Evolutionary conservation across 2,329 filamentous ascomycete genomes (phyloP), one percentile per base, ranked within the genome.

Genomic region (Mycocentrospora acerina): DNA sequence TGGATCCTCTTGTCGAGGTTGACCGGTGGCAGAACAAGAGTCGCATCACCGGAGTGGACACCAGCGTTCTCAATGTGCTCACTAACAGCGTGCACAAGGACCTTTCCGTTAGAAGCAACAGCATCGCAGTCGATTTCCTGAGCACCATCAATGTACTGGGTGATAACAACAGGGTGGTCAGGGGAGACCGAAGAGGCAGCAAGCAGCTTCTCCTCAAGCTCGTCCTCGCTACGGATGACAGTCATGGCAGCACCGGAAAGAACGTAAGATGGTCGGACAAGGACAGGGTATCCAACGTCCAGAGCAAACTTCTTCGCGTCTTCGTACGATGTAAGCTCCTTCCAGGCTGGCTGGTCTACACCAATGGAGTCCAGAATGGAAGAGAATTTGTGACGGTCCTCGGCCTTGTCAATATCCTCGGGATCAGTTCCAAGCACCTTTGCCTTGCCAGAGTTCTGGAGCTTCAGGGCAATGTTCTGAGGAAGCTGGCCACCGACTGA

Each of bases 181-280:
- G 93, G 90, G 12, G 90, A 95, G 46, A 97, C 93, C 41, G 83
- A 84, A 67, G 85, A 85, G 35, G 93, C 93, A 48, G 90, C 91
- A 63, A 89, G 81, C 6, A 98, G 84, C 78, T 97, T 97, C 51
- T 95, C 88, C 74, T 95, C 88, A 41, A 98, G 83, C 64, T 98
- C 90, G 53, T 85, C 83, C 55, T 90, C 80, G 69, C 83, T 88
- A 66, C 82, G 84, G 60, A 98, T 96, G 57, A 97, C 93, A 37
- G 89, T 97, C 93, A 98, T 98, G 62, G 93, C 93, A 55, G 93
- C 93, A 67, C 93, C 93, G 24, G 93, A 97, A 33, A 98, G 83
- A 38, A 98, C 93, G 68, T 98, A 98, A 57, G 82, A 88, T 33
- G 93, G 93, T 45, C 93, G 88, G 51, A 97, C 91, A 34, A 98